Base-by-base conservation (phyloP, 257 asterid species). In the Phtheirospermum japonicum region DNA sequence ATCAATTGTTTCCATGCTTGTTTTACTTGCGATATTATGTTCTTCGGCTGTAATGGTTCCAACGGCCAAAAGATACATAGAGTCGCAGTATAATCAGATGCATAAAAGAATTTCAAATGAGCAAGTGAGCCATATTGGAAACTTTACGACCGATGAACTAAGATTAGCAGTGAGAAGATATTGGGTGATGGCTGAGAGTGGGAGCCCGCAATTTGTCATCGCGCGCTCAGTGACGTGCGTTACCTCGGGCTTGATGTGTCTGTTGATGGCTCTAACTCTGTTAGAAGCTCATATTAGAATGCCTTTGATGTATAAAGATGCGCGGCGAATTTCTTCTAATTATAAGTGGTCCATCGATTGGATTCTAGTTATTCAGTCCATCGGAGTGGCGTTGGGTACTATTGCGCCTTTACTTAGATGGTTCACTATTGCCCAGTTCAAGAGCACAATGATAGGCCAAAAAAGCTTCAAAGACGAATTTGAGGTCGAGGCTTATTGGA, bases 121-220 rank as follows among this genome's bases (percentile, higher is more conserved):
- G n/a, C n/a, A n/a, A n/a, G n/a, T n/a, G n/a, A n/a, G n/a, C n/a
- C n/a, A n/a, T n/a, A n/a, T n/a, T n/a, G n/a, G n/a, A n/a, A n/a
- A n/a, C n/a, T n/a, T n/a, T n/a, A n/a, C n/a, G n/a, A n/a, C n/a
- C n/a, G n/a, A n/a, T n/a, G n/a, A n/a, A n/a, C n/a, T n/a, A n/a
- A n/a, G n/a, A n/a, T n/a, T n/a, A n/a, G n/a, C n/a, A n/a, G n/a
- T n/a, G n/a, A n/a, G n/a, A n/a, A n/a, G n/a, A n/a, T n/a, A n/a
- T n/a, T n/a, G n/a, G n/a, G n/a, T n/a, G n/a, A n/a, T n/a, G n/a
- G n/a, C n/a, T n/a, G n/a, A n/a, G n/a, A n/a, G n/a, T n/a, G n/a
- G n/a, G n/a, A n/a, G n/a, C n/a, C 71, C 75, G 2, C 75, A 64
- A 18, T 71, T 64, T 8, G 71, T 64, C 6, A 31, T 65, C 7